phyloP scores from a whole-genome alignment of 768 basidiomycete genomes.

The Dendrothele bispora region DNA sequence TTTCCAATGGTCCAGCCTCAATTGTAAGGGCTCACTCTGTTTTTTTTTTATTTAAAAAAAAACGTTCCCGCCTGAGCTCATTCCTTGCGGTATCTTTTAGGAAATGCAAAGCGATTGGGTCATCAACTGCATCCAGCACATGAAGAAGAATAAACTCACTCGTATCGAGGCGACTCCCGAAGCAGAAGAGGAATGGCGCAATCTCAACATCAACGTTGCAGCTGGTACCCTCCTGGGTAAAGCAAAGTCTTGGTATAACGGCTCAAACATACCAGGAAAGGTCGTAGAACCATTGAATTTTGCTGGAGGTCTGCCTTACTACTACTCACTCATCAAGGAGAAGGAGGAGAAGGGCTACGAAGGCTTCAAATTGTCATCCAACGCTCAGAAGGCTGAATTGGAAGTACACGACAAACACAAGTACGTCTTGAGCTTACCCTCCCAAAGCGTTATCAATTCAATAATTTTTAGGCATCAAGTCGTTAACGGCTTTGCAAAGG shows the following conservation, averaged over 20 bases:
- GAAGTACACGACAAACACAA: too few species aligned
- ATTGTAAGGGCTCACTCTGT: too few species aligned
- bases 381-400: too few species aligned
- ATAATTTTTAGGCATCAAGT: too few species aligned
- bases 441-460: too few species aligned
- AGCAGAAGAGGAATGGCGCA: constrained; percentile 5
- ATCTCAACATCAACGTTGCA: neutral
- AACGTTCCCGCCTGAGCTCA: too few species aligned
- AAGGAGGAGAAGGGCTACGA: constrained; percentile 13
- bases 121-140: constrained; percentile 9
- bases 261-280: constrained; percentile 25
- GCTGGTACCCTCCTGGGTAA: neutral
- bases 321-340: constrained; percentile 12
- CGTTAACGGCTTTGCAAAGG: too few species aligned
- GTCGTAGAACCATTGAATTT: constrained; percentile 19
- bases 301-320: constrained; percentile 20
- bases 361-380: constrained; percentile 3
- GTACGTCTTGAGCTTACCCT: too few species aligned
- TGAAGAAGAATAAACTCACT: constrained; percentile 1
- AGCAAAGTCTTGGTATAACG: constrained; percentile 26
- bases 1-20: constrained; percentile 23
- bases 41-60: too few species aligned
- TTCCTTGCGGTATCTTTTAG: too few species aligned
- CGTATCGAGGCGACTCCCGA: constrained; percentile 2
- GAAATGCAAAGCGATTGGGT: constrained; percentile 19